These are phyloP conservation scores for Suaeda aralocaspica DNA, from an alignment of 148 eudicot species.

Conservation along the genomic window DNA sequence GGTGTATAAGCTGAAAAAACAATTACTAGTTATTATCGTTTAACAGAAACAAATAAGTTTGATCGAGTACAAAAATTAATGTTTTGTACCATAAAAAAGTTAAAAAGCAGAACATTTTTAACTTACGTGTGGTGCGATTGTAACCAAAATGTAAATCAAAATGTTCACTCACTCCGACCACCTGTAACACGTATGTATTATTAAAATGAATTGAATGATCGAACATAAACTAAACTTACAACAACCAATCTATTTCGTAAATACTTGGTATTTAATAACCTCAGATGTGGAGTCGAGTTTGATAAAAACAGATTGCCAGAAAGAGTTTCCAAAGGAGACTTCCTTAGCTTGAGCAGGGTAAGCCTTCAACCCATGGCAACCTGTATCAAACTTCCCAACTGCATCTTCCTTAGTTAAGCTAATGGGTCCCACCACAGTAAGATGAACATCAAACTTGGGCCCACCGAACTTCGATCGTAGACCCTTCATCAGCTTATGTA, in stretches of 20 bases:
- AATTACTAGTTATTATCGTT: too few relatives aligned
- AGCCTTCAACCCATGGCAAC: constrained; percentile 1
- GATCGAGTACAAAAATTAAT: too few relatives aligned
- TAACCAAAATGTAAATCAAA: constrained; percentile 4
- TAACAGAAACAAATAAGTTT: too few relatives aligned
- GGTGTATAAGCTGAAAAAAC: constrained; percentile 1
- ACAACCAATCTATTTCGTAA: too few relatives aligned
- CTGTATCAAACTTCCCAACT: not conserved
- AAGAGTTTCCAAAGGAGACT: not conserved
- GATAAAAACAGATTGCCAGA: not conserved
- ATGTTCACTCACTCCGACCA: not conserved
- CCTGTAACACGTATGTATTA: not conserved
- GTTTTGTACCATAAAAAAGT: too few relatives aligned
- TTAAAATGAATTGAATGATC: too few relatives aligned
- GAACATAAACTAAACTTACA: too few relatives aligned
- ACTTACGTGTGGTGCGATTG: constrained; percentile 5
- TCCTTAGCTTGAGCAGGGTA: not conserved
- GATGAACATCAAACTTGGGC: constrained; percentile 8
- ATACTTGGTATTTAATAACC: too few relatives aligned
- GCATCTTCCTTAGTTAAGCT: constrained; percentile 1
- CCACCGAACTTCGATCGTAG: constrained; percentile 7
- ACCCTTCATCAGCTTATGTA: not conserved
- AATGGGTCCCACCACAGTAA: not conserved
- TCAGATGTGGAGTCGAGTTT: not conserved
- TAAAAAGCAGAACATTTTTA: too few relatives aligned